Evolutionary conservation across 2,329 filamentous ascomycete genomes (phyloP), one percentile per base, ranked within the genome.

Genomic region (Dactylellina cionopaga): DNA sequence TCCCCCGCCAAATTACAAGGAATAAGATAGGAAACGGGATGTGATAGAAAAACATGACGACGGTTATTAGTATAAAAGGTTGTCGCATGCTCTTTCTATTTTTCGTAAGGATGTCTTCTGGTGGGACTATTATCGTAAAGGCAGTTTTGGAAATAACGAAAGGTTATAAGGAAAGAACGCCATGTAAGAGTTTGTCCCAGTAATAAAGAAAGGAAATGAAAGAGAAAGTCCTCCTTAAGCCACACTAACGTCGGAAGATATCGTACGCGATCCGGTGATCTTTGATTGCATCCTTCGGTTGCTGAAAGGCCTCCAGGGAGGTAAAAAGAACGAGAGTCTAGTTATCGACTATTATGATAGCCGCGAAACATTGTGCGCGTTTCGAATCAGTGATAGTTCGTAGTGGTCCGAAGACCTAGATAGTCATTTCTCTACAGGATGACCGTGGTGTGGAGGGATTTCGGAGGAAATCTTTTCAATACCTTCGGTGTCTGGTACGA

Each of bases 401-500:
- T 72, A 58, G 52, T 72, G 68, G 68, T 72, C 68, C 68, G 68
- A 72, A 72, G 68, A 72, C 68, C 68, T 46, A 65, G 68, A 72
- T 72, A 72, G 68, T 72, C 68, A 72, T 72, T 72, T 72, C 49
- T 72, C 68, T 65, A 72, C 54, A 29, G 47, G 51, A 71, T 71
- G 68, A 60, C 68, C 68, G 62, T 72, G 33, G 46, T 72, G 52
- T 19, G 52, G 52, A 65, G 59, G 68, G 68, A 72, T 22, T 54
- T 72, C 68, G 25, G 68, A 72, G 59, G 76, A 77, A 35, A 76
- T 74, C 47, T 77, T 77, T 11, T 75, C 56, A 58, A 74, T 64
- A 44, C 73, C 69, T 68, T 75, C 76, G 39, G 76, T 75, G 49
- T 77, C 76, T 43, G 75, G 74, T 49, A 81, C 81, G 62, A 92